A percentile compares a stretch with the other conserved stretches of the same genome.
Conservation (phyloP, 306 rosid species). For the Rubus parviflorus region DNA sequence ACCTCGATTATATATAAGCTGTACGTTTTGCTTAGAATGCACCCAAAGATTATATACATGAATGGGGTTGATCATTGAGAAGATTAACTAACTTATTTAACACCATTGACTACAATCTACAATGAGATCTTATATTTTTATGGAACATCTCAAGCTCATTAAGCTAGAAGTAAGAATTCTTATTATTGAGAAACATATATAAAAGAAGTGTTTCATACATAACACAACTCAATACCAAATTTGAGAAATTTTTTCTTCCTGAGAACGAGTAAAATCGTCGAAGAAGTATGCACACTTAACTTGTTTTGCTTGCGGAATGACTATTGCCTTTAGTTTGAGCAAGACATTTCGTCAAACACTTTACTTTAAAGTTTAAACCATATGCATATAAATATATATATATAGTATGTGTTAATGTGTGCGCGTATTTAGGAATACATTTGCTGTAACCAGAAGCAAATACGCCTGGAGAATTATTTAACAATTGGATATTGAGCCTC, state of each 20-base stretch:
- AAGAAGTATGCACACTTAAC: not conserved
- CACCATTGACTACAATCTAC: not conserved
- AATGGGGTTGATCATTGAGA: not conserved
- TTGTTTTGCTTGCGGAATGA: too few species aligned
- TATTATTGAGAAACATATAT: not conserved
- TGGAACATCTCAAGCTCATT: not conserved
- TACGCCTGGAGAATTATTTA: not conserved
- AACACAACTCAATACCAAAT: not conserved
- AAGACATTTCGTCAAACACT: not conserved
- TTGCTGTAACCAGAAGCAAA: slow-evolving; percentile 30
- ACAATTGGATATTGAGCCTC: not conserved
- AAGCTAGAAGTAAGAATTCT: not conserved
- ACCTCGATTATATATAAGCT: not conserved
- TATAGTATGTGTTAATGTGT: not conserved
- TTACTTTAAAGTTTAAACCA: not conserved
- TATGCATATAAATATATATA: not conserved
- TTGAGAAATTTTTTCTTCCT: not conserved
- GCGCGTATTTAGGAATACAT: not conserved
- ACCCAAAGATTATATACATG: not conserved
- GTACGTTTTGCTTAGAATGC: not conserved
- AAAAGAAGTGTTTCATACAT: not conserved
- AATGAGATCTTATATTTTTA: not conserved
- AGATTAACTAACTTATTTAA: not conserved
- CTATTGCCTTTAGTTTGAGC: not conserved
- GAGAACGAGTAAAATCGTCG: not conserved